Evolutionary conservation across 2,329 filamentous ascomycete genomes (phyloP).

Genomic region (Trichoderma sp.): DNA sequence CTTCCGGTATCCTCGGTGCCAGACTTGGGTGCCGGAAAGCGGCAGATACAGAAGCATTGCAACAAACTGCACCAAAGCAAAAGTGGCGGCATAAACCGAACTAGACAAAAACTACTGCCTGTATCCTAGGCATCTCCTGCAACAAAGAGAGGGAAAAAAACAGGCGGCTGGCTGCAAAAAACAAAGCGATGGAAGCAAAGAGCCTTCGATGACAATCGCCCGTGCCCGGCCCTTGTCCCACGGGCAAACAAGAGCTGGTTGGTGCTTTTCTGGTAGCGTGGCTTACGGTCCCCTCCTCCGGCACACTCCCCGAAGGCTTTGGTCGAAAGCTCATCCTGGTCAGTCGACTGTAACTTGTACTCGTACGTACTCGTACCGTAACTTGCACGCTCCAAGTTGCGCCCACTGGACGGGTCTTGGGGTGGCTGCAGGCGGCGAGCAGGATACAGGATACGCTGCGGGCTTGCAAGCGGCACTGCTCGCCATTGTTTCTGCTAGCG

Average conservation of each 20-base stretch:
- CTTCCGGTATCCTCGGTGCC: not conserved
- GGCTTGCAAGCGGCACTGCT: not conserved
- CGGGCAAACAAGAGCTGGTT: slow-evolving; percentile 21
- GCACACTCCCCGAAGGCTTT: slow-evolving; percentile 16
- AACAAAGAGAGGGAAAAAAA: not conserved
- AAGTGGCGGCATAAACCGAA: slow-evolving; percentile 2
- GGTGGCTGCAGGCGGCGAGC: slow-evolving; percentile 7
- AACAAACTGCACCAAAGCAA: not conserved
- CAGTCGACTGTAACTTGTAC: not conserved
- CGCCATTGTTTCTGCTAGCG: slow-evolving; percentile 9
- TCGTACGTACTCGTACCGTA: not conserved
- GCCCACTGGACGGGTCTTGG: not conserved
- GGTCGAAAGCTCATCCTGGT: slow-evolving; percentile 2
- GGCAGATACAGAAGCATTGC: not conserved
- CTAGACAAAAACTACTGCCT: not conserved
- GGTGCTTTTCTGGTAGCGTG: slow-evolving; percentile 17
- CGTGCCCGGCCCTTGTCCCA: slow-evolving; percentile 6
- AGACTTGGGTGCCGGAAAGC: not conserved
- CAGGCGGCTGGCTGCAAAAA: slow-evolving; percentile 3
- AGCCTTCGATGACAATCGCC: not conserved
- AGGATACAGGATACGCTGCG: not conserved
- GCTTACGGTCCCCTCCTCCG: slow-evolving; percentile 13
- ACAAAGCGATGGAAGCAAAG: not conserved
- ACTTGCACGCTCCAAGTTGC: not conserved
- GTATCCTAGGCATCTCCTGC: not conserved